Percentiles rank a stretch among this genome's conserved stretches.
Evolutionary conservation across 108 stramenopile genomes (phyloP).

Genomic region (Fistulifera solaris): DNA sequence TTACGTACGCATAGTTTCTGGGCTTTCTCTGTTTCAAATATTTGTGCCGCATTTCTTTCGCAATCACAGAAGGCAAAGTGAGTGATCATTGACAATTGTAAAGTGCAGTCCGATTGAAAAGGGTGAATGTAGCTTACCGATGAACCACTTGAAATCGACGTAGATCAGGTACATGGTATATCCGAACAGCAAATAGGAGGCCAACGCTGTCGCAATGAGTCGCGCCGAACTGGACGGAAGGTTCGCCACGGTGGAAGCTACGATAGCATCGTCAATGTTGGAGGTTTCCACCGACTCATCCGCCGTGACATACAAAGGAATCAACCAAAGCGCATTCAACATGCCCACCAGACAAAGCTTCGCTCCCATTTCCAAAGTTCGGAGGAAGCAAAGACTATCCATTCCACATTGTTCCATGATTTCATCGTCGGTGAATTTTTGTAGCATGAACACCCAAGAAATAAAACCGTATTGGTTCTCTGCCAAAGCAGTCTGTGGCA

Average conservation of each 20-base stretch:
- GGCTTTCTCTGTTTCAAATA: slow-evolving; percentile 28
- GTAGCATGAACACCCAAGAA: slow-evolving; percentile 53
- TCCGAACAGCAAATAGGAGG: slow-evolving; percentile 55
- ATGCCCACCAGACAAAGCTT: slow-evolving; percentile 26
- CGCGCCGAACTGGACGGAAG: slow-evolving; percentile 30
- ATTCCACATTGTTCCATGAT: slow-evolving; percentile 36
- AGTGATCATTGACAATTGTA: too few relatives aligned
- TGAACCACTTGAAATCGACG: slow-evolving; percentile 59
- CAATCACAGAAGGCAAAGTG: too few relatives aligned
- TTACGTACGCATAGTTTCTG: slow-evolving; percentile 26
- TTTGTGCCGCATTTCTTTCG: slow-evolving; percentile 20
- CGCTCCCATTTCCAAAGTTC: slow-evolving; percentile 26
- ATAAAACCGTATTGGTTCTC: slow-evolving; percentile 35
- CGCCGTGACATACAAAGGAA: slow-evolving; percentile 40
- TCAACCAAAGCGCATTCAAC: slow-evolving; percentile 39
- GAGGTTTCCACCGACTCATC: neutral
- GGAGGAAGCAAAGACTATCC: slow-evolving; percentile 43
- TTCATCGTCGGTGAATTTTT: slow-evolving; percentile 34
- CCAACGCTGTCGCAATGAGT: slow-evolving; percentile 38
- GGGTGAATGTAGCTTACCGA: neutral
- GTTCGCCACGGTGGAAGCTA: slow-evolving; percentile 21
- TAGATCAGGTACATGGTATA: slow-evolving; percentile 51
- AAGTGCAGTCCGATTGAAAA: too few relatives aligned
- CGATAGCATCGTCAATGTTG: slow-evolving; percentile 16
- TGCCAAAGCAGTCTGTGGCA: slow-evolving; percentile 27